These are phyloP conservation scores for Trametes hirsuta DNA, from an alignment of 1,284 basidiomycete genomes.

Conservation along the genomic window DNA sequence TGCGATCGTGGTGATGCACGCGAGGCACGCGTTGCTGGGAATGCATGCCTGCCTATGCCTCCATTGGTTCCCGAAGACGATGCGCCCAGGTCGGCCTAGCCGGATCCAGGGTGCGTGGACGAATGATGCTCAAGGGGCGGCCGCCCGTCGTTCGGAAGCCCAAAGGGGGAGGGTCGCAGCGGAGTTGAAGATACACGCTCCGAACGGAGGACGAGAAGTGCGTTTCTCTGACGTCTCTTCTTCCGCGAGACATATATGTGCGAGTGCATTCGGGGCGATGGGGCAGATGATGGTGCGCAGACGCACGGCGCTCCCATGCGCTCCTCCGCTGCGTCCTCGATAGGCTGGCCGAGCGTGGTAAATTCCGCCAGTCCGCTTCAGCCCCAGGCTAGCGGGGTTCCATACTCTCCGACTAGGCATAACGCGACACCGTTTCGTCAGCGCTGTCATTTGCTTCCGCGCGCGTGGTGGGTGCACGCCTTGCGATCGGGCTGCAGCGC, in stretches of 20 bases:
- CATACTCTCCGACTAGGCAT: slow-evolving; percentile 2
- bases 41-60: neutral
- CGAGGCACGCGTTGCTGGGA: slow-evolving; percentile 16
- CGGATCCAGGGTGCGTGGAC: slow-evolving; percentile 4
- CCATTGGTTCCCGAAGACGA: slow-evolving; percentile 6
- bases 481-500: slow-evolving; percentile 5
- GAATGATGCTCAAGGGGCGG: neutral
- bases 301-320: neutral
- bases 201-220: neutral
- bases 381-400: slow-evolving; percentile 14
- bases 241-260: slow-evolving; percentile 17
- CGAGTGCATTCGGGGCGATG: slow-evolving; percentile 5
- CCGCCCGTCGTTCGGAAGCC: neutral
- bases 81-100: slow-evolving; percentile 16
- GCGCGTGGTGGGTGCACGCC: slow-evolving; percentile 8
- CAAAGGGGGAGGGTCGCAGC: neutral
- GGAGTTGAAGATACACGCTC: slow-evolving; percentile 13
- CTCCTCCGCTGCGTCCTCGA: slow-evolving; percentile 6
- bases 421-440: slow-evolving; percentile 17
- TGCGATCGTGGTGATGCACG: slow-evolving; percentile 9
- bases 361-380: slow-evolving; percentile 7
- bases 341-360: slow-evolving; percentile 9
- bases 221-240: slow-evolving; percentile 10
- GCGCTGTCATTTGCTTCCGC: slow-evolving; percentile 24
- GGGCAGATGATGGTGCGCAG: neutral